A percentile compares a stretch with the other conserved stretches of the same genome.
phyloP scores from a whole-genome alignment of 164 flowering plant genomes.

The Aristolochia contorta region DNA sequence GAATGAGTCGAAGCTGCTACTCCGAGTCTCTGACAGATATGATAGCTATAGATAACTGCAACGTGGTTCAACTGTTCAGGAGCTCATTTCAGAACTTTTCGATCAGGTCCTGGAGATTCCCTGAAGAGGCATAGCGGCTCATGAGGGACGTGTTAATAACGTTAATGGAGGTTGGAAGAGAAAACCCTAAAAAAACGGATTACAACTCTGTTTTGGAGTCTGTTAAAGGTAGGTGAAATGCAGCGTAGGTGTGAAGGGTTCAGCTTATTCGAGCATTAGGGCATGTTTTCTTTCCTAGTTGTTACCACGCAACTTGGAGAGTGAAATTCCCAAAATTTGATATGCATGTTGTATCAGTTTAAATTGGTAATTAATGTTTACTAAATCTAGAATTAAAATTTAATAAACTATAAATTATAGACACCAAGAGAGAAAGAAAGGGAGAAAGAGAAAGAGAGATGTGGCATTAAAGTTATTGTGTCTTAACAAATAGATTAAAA shows the following conservation, averaged over 20 bases:
- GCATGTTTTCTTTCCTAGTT: no score
- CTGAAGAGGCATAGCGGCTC: background rate
- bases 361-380: no score
- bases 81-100: background rate
- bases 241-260: background rate
- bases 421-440: no score
- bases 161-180: background rate
- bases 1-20: background rate
- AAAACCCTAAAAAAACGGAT: background rate
- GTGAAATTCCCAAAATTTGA: no score
- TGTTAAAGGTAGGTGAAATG: conserved; percentile 1
- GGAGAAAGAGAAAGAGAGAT: no score
- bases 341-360: no score
- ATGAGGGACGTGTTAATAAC: background rate
- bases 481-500: no score
- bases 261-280: background rate
- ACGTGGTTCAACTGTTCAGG: background rate
- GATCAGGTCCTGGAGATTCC: background rate
- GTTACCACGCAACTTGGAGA: no score
- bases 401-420: no score
- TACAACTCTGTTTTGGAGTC: background rate
- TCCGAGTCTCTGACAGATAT: background rate
- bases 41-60: conserved; percentile 5
- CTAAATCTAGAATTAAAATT: no score
- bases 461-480: no score